A percentile compares a stretch with the other conserved stretches of the same genome.
phyloP scores from a whole-genome alignment of 768 basidiomycete genomes.

The Podaxis mareebaensis region DNA sequence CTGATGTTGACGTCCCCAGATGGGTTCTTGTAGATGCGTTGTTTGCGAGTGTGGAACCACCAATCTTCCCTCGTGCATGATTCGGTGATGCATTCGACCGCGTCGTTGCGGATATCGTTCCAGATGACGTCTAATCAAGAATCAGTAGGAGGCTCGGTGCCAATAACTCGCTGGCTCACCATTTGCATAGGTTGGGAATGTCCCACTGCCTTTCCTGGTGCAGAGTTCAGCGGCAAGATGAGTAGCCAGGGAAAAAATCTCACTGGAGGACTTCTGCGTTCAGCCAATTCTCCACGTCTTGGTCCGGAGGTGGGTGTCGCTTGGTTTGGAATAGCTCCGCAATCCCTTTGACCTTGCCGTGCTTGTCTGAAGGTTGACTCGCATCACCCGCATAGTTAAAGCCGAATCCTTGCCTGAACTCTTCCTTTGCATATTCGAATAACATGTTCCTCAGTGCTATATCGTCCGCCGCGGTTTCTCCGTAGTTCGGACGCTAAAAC shows the following conservation, averaged over 20 bases:
- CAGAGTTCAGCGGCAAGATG: background rate
- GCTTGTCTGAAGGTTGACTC: background rate
- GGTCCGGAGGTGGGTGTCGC: background rate
- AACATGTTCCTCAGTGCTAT: background rate
- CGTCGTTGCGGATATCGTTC: background rate
- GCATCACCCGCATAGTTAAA: background rate
- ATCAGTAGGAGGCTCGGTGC: background rate
- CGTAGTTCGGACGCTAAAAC: background rate
- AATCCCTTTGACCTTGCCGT: background rate
- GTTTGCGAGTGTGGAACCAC: conserved; percentile 1
- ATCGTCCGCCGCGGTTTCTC: background rate
- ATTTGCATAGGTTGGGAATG: background rate
- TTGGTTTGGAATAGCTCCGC: background rate
- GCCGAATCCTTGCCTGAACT: background rate
- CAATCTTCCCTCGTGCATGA: background rate
- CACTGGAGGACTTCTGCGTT: background rate
- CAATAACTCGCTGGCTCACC: background rate
- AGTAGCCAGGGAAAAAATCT: background rate
- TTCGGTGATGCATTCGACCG: background rate
- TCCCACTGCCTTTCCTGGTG: background rate
- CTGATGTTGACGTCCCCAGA: background rate
- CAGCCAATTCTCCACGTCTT: background rate
- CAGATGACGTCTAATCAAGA: background rate
- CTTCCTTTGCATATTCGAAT: background rate
- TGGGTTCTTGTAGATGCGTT: background rate